Evolutionary conservation across 1,284 basidiomycete species (phyloP), one percentile per base, ranked within the genome.

Genomic region (Leccinum fuscescens): DNA sequence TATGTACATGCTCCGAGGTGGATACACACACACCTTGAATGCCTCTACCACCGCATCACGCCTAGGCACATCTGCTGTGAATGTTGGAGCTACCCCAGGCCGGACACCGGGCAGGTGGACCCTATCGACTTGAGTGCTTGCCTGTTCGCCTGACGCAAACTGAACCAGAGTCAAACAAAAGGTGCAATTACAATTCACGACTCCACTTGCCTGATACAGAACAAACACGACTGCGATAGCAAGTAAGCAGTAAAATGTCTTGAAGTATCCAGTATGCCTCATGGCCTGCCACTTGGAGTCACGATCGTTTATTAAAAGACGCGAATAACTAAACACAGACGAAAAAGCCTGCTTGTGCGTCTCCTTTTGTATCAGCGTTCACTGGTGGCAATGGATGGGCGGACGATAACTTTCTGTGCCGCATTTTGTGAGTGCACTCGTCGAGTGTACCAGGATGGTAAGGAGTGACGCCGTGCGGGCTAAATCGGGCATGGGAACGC

Each of bases 31-130:
- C 66, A 92, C 91, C 78, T 84, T 85, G 79, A 94, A 93, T 0
- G 93, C 92, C 24, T 81, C 80, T 20, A 90, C 84, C 3, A 94
- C 78, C 0, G 89, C 91, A 51, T 88, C 82, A 52, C 85, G 80
- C 73, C 85, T 89, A 52, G 75, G 66, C 2, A 79, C 71, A 69
- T 94, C 92, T 1, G 87, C 85, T 20, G 63, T 58, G 63, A 74
- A 74, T 6, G 50, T 64, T 24, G 71, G 70, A 12, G 55, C 46
- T 4, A 59, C 17, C 2, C 59, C 60, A 11, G 62, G 61, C 35
- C 63, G 72, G 42, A 75, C 54, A 1, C 72, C 73, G 6, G 55
- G 54, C 11, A 74, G 27, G 27, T 49, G n/a, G 3, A 37, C 54
- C 54, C 65, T 22, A 52, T 35, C 17, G 24, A 54, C 51, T 55